Conservation (phyloP, 2,329 filamentous ascomycete genomes). For the Epichloe gansuensis region DNA sequence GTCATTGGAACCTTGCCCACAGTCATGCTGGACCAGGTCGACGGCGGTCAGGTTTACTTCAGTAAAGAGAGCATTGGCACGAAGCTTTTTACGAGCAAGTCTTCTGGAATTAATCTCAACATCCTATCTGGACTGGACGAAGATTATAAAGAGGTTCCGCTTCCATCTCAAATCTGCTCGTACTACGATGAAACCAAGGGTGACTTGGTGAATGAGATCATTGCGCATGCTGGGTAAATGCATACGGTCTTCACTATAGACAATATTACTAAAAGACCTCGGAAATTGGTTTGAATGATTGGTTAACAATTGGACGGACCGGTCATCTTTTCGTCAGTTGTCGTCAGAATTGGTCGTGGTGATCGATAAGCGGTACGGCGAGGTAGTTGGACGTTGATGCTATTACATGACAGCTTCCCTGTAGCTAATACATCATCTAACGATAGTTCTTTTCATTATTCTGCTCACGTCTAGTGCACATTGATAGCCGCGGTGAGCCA, state of each 20-base stretch:
- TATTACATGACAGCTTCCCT: neutral
- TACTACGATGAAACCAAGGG: slow-evolving; percentile 57
- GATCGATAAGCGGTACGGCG: neutral
- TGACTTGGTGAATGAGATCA: slow-evolving; percentile 80
- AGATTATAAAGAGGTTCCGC: slow-evolving; percentile 75
- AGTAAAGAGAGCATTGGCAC: slow-evolving; percentile 64
- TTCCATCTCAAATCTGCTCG: slow-evolving; percentile 83
- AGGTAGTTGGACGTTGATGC: neutral
- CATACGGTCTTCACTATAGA: neutral
- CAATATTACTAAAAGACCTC: neutral
- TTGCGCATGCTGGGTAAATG: slow-evolving; percentile 71
- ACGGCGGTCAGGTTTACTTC: slow-evolving; percentile 79
- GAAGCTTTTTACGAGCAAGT: slow-evolving; percentile 85
- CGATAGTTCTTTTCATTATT: neutral
- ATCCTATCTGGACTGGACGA: slow-evolving; percentile 57
- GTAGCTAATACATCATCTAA: neutral
- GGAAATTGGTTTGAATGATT: neutral
- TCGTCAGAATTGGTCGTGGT: neutral
- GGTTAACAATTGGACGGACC: neutral
- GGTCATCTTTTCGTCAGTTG: neutral
- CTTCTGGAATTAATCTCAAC: slow-evolving; percentile 74
- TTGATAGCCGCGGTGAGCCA: neutral
- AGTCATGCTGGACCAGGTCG: slow-evolving; percentile 82
- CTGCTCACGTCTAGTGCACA: neutral
- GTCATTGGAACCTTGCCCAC: slow-evolving; percentile 78